Percentiles rank a stretch among this genome's conserved stretches.
Evolutionary conservation across 345 rosid genomes (phyloP).

Genomic region (Salix udensis): DNA sequence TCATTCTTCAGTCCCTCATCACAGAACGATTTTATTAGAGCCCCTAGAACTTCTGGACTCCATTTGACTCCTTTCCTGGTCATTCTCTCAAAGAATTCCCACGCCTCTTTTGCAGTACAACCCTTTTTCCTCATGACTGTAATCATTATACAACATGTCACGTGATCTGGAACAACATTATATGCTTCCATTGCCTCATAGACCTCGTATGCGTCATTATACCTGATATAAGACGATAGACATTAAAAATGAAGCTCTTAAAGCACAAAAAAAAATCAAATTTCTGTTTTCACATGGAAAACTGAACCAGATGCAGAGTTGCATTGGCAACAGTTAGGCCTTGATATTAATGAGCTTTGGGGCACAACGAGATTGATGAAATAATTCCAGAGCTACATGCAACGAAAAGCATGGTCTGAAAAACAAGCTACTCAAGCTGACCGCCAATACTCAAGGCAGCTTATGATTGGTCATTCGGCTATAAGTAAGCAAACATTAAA

Average conservation of each 20-base stretch:
- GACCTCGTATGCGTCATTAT: constrained; percentile 65
- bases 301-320: neutral
- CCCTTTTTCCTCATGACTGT: constrained; percentile 66
- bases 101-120: constrained; percentile 64
- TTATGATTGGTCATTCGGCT: neutral
- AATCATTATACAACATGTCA: constrained; percentile 71
- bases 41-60: constrained; percentile 67
- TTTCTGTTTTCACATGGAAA: neutral
- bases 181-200: constrained; percentile 61
- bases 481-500: neutral
- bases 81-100: constrained; percentile 78
- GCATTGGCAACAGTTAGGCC: neutral
- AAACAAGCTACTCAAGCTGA: neutral
- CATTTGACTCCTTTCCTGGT: constrained; percentile 67
- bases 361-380: neutral
- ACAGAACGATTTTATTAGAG: constrained; percentile 73
- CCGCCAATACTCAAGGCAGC: neutral
- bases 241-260: constrained; percentile 6
- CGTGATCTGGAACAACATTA: constrained; percentile 58
- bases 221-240: constrained; percentile 39
- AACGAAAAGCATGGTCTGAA: neutral
- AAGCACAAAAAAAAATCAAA: neutral
- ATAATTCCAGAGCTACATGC: neutral
- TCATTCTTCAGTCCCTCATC: constrained; percentile 76
- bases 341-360: neutral